These are phyloP conservation scores for Heterobasidion occidentale DNA, from an alignment of 1,284 basidiomycete genomes.

Conservation along the genomic window DNA sequence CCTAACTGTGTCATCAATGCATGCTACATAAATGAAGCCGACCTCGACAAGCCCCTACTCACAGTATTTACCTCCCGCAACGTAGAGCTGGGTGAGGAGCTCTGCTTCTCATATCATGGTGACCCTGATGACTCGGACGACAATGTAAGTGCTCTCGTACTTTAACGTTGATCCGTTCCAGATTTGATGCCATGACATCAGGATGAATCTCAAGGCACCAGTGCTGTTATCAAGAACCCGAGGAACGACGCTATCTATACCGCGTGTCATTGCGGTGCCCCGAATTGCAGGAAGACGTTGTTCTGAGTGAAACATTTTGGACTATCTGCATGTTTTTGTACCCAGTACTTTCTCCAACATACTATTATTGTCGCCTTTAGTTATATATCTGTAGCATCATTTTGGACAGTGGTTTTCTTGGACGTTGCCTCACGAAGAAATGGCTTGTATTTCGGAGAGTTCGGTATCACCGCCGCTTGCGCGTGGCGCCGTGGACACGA, in stretches of 20 bases:
- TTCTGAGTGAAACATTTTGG: conserved; percentile 9
- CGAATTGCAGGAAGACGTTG: conserved; percentile 22
- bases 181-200: neutral
- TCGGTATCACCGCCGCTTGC: no score
- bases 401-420: no score
- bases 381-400: no score
- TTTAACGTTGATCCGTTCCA: neutral
- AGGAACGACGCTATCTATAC: conserved; percentile 36
- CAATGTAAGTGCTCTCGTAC: neutral
- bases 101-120: conserved; percentile 79
- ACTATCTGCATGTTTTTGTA: no score
- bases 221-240: conserved; percentile 4
- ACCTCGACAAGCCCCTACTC: conserved; percentile 39
- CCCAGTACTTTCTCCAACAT: neutral
- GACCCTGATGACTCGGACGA: conserved; percentile 33
- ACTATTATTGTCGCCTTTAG: neutral
- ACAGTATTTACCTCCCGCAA: conserved; percentile 65
- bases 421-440: no score
- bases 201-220: conserved; percentile 9
- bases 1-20: conserved; percentile 74
- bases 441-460: no score
- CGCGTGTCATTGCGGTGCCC: conserved; percentile 40
- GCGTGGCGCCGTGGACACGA: no score
- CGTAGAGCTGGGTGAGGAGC: conserved; percentile 62
- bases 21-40: conserved; percentile 46